Conservation (phyloP, 1,284 basidiomycete genomes). For the Vanrija sp. region DNA sequence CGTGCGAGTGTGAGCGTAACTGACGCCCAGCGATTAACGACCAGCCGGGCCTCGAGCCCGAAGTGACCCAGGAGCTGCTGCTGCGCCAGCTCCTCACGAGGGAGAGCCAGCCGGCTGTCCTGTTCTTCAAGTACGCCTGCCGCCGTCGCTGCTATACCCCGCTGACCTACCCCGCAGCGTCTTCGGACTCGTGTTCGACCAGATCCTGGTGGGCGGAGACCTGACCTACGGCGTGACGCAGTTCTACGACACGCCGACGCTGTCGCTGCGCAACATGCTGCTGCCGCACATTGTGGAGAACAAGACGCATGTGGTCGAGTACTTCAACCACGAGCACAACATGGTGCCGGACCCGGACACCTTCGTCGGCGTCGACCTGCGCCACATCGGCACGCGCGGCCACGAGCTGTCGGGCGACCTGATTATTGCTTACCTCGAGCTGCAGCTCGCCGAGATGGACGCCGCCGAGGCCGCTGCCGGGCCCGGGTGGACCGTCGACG, state of each 20-base stretch:
- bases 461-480: constrained; percentile 18
- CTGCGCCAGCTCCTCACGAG: constrained; percentile 5
- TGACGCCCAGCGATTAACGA: constrained; percentile 33
- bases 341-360: constrained; percentile 57
- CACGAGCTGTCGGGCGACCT: constrained; percentile 36
- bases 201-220: constrained; percentile 35
- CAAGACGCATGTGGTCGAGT: constrained; percentile 18
- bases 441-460: constrained; percentile 42
- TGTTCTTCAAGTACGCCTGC: constrained; percentile 14
- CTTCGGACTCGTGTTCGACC: constrained; percentile 35
- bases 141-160: too few species aligned
- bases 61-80: constrained; percentile 9
- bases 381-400: constrained; percentile 27
- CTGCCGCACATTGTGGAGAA: constrained; percentile 24
- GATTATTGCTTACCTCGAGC: constrained; percentile 36
- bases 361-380: constrained; percentile 58
- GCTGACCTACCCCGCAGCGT: constrained; percentile 18
- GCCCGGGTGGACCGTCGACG: constrained; percentile 9
- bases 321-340: constrained; percentile 19
- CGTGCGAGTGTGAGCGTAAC: constrained; percentile 69
- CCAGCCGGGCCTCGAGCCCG: not conserved
- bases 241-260: constrained; percentile 41
- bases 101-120: constrained; percentile 1
- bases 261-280: constrained; percentile 35
- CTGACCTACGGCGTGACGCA: constrained; percentile 35